Percentiles rank a stretch among this genome's conserved stretches.
Evolutionary conservation across 2,329 filamentous ascomycete species (phyloP).

Genomic region (Diaporthe vaccinii): DNA sequence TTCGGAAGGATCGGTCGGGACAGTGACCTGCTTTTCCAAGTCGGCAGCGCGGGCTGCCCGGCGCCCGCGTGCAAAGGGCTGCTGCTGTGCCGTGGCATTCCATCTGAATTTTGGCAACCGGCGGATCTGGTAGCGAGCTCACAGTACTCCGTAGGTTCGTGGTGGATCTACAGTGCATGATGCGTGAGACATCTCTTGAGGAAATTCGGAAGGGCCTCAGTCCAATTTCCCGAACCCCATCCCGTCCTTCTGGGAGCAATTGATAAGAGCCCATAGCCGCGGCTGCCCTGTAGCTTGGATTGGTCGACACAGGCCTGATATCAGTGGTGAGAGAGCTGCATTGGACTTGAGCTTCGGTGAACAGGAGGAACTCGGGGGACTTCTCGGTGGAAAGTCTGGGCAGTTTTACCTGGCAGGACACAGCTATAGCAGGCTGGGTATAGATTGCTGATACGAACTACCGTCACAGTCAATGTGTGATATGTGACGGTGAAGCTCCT

Average conservation of each 20-base stretch:
- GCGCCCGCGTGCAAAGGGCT: background rate
- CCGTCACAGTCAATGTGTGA: constrained; percentile 34
- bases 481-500: constrained; percentile 34
- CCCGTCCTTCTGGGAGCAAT: background rate
- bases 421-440: constrained; percentile 19
- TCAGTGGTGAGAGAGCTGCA: background rate
- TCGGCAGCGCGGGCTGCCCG: constrained; percentile 11
- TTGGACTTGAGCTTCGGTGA: constrained; percentile 10
- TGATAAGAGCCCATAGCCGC: background rate
- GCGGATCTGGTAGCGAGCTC: constrained; percentile 10
- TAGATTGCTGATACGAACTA: constrained; percentile 32
- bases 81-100: background rate
- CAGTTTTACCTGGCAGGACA: constrained; percentile 16
- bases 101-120: constrained; percentile 17
- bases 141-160: constrained; percentile 6
- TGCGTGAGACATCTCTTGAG: constrained; percentile 14
- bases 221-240: constrained; percentile 21
- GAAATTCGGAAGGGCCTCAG: constrained; percentile 17
- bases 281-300: background rate
- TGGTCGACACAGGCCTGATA: background rate
- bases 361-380: background rate
- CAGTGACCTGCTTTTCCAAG: constrained; percentile 3
- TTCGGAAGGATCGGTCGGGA: constrained; percentile 22
- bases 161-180: constrained; percentile 27
- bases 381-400: background rate